These are phyloP conservation scores for Purpureocillium takamizusanense DNA, from an alignment of 2,329 filamentous ascomycete genomes.

Conservation along the genomic window DNA sequence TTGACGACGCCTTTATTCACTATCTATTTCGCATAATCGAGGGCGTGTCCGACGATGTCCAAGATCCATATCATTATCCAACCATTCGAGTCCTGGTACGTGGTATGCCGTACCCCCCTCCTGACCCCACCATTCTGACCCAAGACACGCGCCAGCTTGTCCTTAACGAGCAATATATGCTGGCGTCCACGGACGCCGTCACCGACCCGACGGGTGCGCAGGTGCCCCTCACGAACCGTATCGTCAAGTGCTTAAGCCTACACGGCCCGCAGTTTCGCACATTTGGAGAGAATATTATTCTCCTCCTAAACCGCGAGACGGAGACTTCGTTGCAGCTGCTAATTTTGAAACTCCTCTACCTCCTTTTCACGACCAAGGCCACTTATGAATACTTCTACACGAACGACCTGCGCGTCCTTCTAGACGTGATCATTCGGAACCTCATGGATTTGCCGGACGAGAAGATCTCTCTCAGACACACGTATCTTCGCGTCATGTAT, in stretches of 20 bases:
- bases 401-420: conserved; percentile 86
- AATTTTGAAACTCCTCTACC: conserved; percentile 92
- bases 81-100: conserved; percentile 85
- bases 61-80: conserved; percentile 92
- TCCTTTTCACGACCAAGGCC: conserved; percentile 83
- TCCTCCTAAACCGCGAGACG: conserved; percentile 88
- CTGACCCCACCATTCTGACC: no score
- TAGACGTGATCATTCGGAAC: conserved; percentile 95
- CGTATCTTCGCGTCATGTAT: conserved; percentile 86
- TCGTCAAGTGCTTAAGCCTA: conserved; percentile 81
- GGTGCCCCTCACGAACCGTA: conserved; percentile 71
- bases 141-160: conserved; percentile 57
- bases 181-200: conserved; percentile 51
- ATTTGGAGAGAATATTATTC: conserved; percentile 94
- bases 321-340: conserved; percentile 90
- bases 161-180: conserved; percentile 97
- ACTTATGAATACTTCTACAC: conserved; percentile 99
- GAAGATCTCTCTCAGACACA: conserved; percentile 69
- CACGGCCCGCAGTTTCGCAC: conserved; percentile 79
- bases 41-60: conserved; percentile 72
- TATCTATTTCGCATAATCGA: conserved; percentile 85
- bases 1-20: conserved; percentile 72
- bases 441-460: conserved; percentile 92
- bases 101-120: no score
- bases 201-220: conserved; percentile 25